A percentile compares a stretch with the other conserved stretches of the same genome.
phyloP scores from a whole-genome alignment of 495 filamentous ascomycete genomes.

The Wilcoxina mikolae region DNA sequence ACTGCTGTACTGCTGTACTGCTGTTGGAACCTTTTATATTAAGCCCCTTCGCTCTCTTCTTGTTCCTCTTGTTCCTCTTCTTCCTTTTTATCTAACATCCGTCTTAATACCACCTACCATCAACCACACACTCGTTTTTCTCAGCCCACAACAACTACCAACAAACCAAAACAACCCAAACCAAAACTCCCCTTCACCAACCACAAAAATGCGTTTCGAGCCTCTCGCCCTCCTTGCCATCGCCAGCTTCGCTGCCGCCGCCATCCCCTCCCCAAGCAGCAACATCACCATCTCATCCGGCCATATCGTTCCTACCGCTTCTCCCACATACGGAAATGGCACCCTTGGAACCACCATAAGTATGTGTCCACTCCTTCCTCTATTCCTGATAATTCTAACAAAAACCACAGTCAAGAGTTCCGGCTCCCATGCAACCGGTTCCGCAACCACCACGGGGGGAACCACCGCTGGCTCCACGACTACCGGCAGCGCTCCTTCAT shows the following conservation, averaged over 20 bases:
- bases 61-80: neutral
- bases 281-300: constrained; percentile 2
- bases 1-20: neutral
- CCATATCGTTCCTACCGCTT: neutral
- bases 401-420: neutral
- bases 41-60: neutral
- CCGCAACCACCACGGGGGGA: neutral
- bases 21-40: neutral
- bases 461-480: neutral
- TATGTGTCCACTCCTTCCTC: neutral
- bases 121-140: constrained; percentile 5
- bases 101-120: neutral
- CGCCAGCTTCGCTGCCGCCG: constrained; percentile 2
- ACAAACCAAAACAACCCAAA: too few relatives aligned
- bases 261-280: neutral
- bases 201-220: constrained; percentile 5
- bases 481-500: neutral
- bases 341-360: constrained; percentile 4
- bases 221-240: neutral
- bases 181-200: constrained; percentile 2
- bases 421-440: neutral
- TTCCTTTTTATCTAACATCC: neutral
- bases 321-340: neutral
- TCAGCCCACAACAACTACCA: neutral
- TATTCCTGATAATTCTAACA: neutral